phyloP scores from a whole-genome alignment of 2,329 filamentous ascomycete species.

The Colletotrichum tofieldiae region DNA sequence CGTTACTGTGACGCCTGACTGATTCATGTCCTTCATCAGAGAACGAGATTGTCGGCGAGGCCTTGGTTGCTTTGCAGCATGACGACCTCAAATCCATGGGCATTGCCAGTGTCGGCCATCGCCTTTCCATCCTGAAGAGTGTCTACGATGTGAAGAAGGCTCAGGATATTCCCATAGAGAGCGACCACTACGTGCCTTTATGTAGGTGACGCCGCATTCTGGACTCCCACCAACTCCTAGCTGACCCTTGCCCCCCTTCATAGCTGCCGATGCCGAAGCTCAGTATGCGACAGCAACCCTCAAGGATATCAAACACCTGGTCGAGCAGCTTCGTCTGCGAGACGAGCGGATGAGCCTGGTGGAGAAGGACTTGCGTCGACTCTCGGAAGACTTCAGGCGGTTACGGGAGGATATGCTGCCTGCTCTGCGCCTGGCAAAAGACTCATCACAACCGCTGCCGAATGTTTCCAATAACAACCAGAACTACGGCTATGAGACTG shows the following conservation, averaged over 20 bases:
- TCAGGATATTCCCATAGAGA: conserved; percentile 91
- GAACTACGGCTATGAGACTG: conserved; percentile 68
- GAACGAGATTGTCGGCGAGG: conserved; percentile 95
- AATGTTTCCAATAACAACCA: conserved; percentile 53
- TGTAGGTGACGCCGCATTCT: conserved; percentile 72
- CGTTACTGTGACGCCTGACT: conserved; percentile 1
- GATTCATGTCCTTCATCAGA: conserved; percentile 66
- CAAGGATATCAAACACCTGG: conserved; percentile 92
- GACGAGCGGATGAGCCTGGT: conserved; percentile 90
- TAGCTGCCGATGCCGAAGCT: conserved; percentile 90
- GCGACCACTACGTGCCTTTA: conserved; percentile 92
- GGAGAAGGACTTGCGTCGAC: conserved; percentile 85
- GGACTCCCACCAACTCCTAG: neutral
- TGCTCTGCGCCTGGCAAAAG: conserved; percentile 90
- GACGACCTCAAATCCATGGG: conserved; percentile 97
- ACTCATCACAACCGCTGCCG: conserved; percentile 85
- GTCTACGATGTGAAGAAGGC: conserved; percentile 97
- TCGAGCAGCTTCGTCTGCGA: conserved; percentile 89
- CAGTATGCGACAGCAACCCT: conserved; percentile 91
- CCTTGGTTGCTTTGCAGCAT: conserved; percentile 88
- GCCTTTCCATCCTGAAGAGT: conserved; percentile 93
- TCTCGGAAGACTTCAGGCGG: conserved; percentile 90
- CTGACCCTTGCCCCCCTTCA: conserved; percentile 42
- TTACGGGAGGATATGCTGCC: conserved; percentile 93
- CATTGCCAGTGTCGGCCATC: conserved; percentile 91